phyloP scores from a whole-genome alignment of 2,329 filamentous ascomycete genomes.

The Drechslerella coelobrocha region DNA sequence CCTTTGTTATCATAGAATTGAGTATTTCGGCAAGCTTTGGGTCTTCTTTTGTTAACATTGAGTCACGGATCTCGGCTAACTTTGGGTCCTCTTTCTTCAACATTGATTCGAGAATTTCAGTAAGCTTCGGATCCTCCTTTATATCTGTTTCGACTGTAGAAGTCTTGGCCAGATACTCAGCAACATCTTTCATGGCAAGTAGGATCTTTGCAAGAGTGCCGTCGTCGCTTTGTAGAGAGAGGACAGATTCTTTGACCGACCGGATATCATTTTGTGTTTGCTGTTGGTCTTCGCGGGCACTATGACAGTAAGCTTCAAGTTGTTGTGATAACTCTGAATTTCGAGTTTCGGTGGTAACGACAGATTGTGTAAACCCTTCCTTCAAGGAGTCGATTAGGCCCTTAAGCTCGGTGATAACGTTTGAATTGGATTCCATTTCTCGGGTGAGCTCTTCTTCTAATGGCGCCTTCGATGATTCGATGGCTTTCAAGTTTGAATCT shows the following conservation, averaged over 20 bases:
- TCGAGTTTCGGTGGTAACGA: slow-evolving; percentile 39
- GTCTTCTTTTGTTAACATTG: slow-evolving; percentile 34
- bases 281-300: slow-evolving; percentile 43
- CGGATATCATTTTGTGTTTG: slow-evolving; percentile 42
- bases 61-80: slow-evolving; percentile 15
- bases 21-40: slow-evolving; percentile 18
- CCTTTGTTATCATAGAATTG: slow-evolving; percentile 33
- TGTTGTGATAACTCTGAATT: slow-evolving; percentile 41
- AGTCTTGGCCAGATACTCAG: slow-evolving; percentile 60
- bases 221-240: slow-evolving; percentile 75
- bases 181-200: slow-evolving; percentile 82
- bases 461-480: slow-evolving; percentile 24
- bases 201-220: slow-evolving; percentile 86
- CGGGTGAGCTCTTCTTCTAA: slow-evolving; percentile 32
- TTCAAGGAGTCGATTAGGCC: slow-evolving; percentile 51
- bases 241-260: slow-evolving; percentile 38
- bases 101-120: slow-evolving; percentile 12
- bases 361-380: slow-evolving; percentile 47
- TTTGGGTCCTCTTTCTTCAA: slow-evolving; percentile 15
- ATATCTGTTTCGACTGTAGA: slow-evolving; percentile 65
- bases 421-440: slow-evolving; percentile 35
- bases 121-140: slow-evolving; percentile 16
- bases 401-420: slow-evolving; percentile 50
- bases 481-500: slow-evolving; percentile 27
- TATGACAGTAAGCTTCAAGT: slow-evolving; percentile 37